Base-by-base conservation (phyloP, 2,329 filamentous ascomycete species). In the Penicillium hordei region DNA sequence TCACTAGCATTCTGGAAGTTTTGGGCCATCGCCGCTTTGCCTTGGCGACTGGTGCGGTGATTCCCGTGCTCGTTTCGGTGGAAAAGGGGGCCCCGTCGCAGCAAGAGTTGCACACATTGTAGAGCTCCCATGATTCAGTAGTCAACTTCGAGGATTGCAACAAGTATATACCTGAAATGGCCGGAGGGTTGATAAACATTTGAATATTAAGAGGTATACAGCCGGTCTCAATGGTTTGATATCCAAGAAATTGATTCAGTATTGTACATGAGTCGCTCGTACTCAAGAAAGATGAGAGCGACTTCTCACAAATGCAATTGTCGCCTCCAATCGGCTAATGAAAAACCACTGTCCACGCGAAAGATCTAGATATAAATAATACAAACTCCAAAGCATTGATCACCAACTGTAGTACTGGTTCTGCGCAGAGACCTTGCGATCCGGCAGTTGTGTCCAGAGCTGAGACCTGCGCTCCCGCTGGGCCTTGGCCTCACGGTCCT, bases 341-440 rank as follows among this genome's bases (percentile, higher is more conserved):
- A 58, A 59, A 59, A 56, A 52, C 46, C 55, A 63, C 52, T 58
- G 48, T 57, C 57, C 64, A 61, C 55, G 59, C 55, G 65, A 56
- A 58, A 59, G 52, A 65, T 59, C 56, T 53, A 57, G 56, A 58
- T 64, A 64, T 60, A 68, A 65, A 69, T 66, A 68, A 69, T 67
- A 70, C 63, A 70, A 61, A 71, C 67, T 69, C 69, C 69, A 63
- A 65, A 64, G 55, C 33, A 55, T 59, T 45, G 48, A 64, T 72
- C 88, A 97, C 93, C 93, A 99, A 60, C 89, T 86, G 76, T 95
- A 95, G 75, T 94, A 95, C 71, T 91, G 93, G 67, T 90, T 85
- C 79, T 97, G 93, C 36, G 87, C 87, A 60, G 88, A 88, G 55
- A 99, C 82, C 7, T 89, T 90, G 60, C 93, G 86, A 75, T 97